These are phyloP conservation scores for Neopestalotiopsis sp. DNA, from an alignment of 2,329 filamentous ascomycete species.

Conservation along the genomic window DNA sequence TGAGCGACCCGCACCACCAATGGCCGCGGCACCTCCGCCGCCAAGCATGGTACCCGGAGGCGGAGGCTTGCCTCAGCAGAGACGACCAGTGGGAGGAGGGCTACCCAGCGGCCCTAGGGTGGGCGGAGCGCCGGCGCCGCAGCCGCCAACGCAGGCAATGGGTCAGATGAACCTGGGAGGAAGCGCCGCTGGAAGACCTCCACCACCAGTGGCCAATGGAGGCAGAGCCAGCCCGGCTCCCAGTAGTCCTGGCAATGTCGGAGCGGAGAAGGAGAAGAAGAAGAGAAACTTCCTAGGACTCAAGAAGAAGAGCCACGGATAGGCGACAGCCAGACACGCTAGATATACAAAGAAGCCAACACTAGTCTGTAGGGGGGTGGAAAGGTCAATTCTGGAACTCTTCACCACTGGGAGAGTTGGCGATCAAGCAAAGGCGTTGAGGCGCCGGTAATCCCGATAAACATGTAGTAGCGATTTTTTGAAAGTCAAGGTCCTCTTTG, in stretches of 20 bases:
- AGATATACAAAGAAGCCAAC: background rate
- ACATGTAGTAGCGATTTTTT: no score
- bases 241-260: conserved; percentile 48
- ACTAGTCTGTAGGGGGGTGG: no score
- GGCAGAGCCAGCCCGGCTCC: conserved; percentile 26
- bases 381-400: no score
- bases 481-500: no score
- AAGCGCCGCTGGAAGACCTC: conserved; percentile 17
- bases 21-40: conserved; percentile 33
- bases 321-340: background rate
- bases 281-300: conserved; percentile 62
- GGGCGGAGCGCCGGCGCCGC: conserved; percentile 28
- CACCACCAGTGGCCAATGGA: conserved; percentile 30
- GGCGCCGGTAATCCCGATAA: no score
- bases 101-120: conserved; percentile 41
- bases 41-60: conserved; percentile 34
- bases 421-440: no score
- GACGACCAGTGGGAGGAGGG: conserved; percentile 33
- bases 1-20: conserved; percentile 66
- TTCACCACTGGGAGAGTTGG: no score
- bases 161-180: conserved; percentile 56
- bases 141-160: conserved; percentile 62
- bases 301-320: conserved; percentile 52
- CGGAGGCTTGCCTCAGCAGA: conserved; percentile 36
- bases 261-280: conserved; percentile 65